Evolutionary conservation across 2,329 filamentous ascomycete species (phyloP).

Genomic region (Monilinia laxa): DNA sequence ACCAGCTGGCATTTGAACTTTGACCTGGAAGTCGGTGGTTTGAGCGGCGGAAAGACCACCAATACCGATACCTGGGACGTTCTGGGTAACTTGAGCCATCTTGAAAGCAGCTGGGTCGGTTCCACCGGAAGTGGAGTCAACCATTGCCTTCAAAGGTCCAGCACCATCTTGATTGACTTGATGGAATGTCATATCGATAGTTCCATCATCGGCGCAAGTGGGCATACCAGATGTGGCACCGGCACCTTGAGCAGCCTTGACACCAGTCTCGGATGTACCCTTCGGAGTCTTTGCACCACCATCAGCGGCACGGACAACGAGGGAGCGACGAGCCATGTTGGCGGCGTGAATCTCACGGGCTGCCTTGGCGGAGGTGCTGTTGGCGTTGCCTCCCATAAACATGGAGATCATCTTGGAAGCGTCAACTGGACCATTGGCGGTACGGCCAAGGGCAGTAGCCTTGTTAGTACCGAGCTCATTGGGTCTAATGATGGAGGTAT

Average conservation of each 20-base stretch:
- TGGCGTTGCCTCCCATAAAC: constrained; percentile 57
- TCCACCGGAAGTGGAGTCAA: constrained; percentile 64
- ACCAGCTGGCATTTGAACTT: constrained; percentile 63
- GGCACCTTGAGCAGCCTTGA: constrained; percentile 54
- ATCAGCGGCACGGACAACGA: constrained; percentile 39
- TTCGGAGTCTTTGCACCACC: constrained; percentile 49
- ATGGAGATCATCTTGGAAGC: constrained; percentile 55
- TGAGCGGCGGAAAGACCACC: constrained; percentile 57
- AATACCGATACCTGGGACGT: constrained; percentile 54
- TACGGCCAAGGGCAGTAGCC: constrained; percentile 63
- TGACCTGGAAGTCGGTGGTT: constrained; percentile 64
- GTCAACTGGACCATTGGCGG: constrained; percentile 57
- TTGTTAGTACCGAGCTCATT: constrained; percentile 55
- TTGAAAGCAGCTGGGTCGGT: constrained; percentile 61
- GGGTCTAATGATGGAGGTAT: constrained; percentile 68
- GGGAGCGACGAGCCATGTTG: constrained; percentile 50
- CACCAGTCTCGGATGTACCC: constrained; percentile 51
- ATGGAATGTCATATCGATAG: constrained; percentile 63
- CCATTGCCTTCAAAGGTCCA: constrained; percentile 58
- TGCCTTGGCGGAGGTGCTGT: constrained; percentile 45
- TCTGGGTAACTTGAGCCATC: constrained; percentile 55
- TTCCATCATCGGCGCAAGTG: constrained; percentile 59
- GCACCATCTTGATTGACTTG: constrained; percentile 72
- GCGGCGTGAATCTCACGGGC: constrained; percentile 74
- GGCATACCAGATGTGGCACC: constrained; percentile 55